A percentile compares a stretch with the other conserved stretches of the same genome.
These are phyloP conservation scores for Xylariales sp. DNA, from an alignment of 2,329 filamentous ascomycete genomes.

Conservation along the genomic window DNA sequence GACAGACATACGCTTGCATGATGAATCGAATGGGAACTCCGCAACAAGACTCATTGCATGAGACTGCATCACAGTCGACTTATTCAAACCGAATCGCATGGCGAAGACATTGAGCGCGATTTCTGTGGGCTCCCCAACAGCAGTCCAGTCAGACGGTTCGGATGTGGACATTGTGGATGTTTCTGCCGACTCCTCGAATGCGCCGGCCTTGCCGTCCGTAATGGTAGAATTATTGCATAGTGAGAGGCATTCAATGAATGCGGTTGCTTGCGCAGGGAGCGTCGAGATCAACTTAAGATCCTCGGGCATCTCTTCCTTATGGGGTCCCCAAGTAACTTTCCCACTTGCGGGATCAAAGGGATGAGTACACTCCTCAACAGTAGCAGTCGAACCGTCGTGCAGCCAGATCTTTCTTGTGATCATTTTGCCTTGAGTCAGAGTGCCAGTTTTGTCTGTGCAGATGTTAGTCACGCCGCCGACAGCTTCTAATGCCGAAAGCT, in stretches of 20 bases:
- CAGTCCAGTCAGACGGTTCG: constrained; percentile 48
- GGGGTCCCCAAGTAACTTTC: constrained; percentile 39
- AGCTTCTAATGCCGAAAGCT: constrained; percentile 61
- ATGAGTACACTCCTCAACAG: constrained; percentile 50
- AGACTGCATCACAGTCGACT: constrained; percentile 32
- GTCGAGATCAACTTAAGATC: constrained; percentile 17
- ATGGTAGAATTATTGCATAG: constrained; percentile 58
- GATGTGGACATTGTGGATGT: constrained; percentile 42
- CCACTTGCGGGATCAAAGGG: constrained; percentile 59
- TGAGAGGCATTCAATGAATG: constrained; percentile 50
- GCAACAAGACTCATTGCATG: constrained; percentile 46
- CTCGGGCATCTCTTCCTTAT: constrained; percentile 20
- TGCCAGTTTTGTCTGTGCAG: constrained; percentile 68
- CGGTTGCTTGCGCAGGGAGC: constrained; percentile 31
- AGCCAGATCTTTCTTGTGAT: constrained; percentile 60
- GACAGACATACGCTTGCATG: constrained; percentile 71
- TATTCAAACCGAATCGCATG: constrained; percentile 57
- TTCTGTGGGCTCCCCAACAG: constrained; percentile 65
- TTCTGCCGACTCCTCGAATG: constrained; percentile 37
- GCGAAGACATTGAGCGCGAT: constrained; percentile 71
- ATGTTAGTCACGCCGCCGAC: constrained; percentile 67
- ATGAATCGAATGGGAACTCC: constrained; percentile 70
- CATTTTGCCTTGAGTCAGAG: constrained; percentile 63
- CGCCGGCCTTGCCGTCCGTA: constrained; percentile 34
- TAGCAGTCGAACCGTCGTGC: constrained; percentile 46